These are phyloP conservation scores for Rhytidhysteron rufulum DNA, from an alignment of 2,329 filamentous ascomycete species.

Conservation along the genomic window DNA sequence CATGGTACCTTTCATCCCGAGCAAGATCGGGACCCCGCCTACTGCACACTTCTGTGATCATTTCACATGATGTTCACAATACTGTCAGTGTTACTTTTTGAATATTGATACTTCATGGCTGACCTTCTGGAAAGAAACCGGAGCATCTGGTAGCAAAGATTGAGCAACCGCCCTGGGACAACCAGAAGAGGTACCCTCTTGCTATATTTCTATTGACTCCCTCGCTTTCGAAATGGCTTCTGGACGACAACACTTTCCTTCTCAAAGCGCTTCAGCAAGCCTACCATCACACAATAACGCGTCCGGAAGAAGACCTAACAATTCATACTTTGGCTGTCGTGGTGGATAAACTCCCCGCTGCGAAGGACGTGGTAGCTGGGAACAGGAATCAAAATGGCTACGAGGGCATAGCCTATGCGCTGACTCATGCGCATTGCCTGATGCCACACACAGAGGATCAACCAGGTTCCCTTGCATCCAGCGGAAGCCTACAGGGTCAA, in stretches of 20 bases:
- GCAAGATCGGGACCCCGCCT: too few species aligned
- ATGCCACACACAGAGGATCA: too few species aligned
- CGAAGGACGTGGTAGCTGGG: conserved; percentile 1
- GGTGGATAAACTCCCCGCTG: conserved; percentile 32
- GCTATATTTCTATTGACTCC: conserved; percentile 30
- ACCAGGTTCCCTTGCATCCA: neutral
- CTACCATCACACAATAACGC: conserved; percentile 9
- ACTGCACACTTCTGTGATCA: too few species aligned
- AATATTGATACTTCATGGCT: too few species aligned
- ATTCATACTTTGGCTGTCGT: conserved; percentile 30
- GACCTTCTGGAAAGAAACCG: conserved; percentile 10
- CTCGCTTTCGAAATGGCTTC: conserved; percentile 28
- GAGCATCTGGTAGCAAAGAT: neutral
- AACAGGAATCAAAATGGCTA: conserved; percentile 15
- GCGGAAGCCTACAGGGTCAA: conserved; percentile 8
- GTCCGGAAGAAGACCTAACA: neutral
- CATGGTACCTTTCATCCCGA: too few species aligned
- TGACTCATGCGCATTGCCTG: neutral
- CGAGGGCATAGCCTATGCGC: conserved; percentile 32
- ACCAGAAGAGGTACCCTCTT: conserved; percentile 4
- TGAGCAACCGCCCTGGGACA: neutral
- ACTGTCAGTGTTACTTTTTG: conserved; percentile 21
- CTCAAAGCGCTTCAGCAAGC: conserved; percentile 19
- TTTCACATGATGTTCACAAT: conserved; percentile 19
- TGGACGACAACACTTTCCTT: conserved; percentile 22